Conservation (phyloP, 345 rosid genomes). For the Citrus maxima region DNA sequence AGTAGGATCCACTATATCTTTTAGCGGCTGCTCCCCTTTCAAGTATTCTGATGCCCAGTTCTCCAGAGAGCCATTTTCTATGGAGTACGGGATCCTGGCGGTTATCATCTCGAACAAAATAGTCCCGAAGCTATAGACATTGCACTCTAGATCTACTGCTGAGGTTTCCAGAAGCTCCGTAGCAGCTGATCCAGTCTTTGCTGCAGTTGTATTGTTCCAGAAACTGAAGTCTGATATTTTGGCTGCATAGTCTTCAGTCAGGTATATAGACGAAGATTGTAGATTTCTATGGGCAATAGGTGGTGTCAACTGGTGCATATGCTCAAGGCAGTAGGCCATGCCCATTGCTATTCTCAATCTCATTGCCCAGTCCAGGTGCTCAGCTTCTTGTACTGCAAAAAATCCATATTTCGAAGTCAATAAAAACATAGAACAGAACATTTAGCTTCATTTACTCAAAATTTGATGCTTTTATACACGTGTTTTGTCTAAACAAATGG, state of each 20-base stretch:
- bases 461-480: not conserved
- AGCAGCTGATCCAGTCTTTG: constrained; percentile 39
- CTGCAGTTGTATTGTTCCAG: constrained; percentile 42
- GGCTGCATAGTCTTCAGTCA: constrained; percentile 92
- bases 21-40: constrained; percentile 35
- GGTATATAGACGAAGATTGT: constrained; percentile 65
- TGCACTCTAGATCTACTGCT: constrained; percentile 37
- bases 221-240: constrained; percentile 78
- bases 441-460: not conserved
- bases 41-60: constrained; percentile 48
- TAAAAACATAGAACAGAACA: not conserved
- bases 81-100: constrained; percentile 56
- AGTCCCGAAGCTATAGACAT: constrained; percentile 66
- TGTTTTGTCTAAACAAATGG: not conserved
- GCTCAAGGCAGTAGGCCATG: constrained; percentile 84
- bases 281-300: constrained; percentile 57
- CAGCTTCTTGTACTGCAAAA: constrained; percentile 72
- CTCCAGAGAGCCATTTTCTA: constrained; percentile 34
- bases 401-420: constrained; percentile 3
- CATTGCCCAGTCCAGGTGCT: constrained; percentile 87
- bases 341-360: constrained; percentile 84
- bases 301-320: constrained; percentile 84
- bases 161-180: constrained; percentile 43
- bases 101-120: constrained; percentile 73
- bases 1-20: constrained; percentile 68